phyloP scores from a whole-genome alignment of 768 basidiomycete genomes.

The Arthromyces matolae region DNA sequence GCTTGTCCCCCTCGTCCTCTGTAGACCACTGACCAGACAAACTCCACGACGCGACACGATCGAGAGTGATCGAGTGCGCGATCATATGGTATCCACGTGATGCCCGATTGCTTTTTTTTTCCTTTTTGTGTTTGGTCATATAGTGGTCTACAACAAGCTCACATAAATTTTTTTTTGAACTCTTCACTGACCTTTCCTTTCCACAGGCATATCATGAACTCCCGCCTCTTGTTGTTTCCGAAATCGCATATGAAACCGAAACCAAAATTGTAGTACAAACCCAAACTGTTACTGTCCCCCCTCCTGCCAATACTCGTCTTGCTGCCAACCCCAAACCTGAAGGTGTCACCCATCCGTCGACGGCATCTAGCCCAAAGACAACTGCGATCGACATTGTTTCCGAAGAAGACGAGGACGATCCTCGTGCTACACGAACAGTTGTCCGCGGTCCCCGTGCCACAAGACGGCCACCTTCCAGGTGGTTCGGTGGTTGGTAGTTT shows the following conservation, averaged over 20 bases:
- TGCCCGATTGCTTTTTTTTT: conserved; percentile 24
- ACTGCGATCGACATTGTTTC: conserved; percentile 68
- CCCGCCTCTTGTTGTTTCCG: conserved; percentile 42
- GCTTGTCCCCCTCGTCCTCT: conserved; percentile 73
- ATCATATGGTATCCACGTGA: conserved; percentile 38
- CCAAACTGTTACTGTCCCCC: conserved; percentile 65
- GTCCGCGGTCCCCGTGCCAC: conserved; percentile 42
- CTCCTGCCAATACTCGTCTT: conserved; percentile 75
- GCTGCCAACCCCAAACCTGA: conserved; percentile 73
- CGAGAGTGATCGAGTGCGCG: conserved; percentile 22
- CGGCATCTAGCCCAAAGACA: conserved; percentile 66
- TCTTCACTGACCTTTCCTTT: conserved; percentile 28
- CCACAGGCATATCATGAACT: conserved; percentile 39
- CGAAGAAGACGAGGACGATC: conserved; percentile 47
- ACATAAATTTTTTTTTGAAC: conserved; percentile 15
- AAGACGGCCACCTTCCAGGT: conserved; percentile 50
- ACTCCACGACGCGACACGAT: conserved; percentile 27
- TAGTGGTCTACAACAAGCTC: conserved; percentile 29
- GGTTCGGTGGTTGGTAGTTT: conserved; percentile 59
- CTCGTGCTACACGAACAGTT: conserved; percentile 33
- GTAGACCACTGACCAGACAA: conserved; percentile 37
- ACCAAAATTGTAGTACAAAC: conserved; percentile 66
- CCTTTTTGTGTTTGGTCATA: conserved; percentile 35
- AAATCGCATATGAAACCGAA: conserved; percentile 51
- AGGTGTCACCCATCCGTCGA: conserved; percentile 50